Conservation (phyloP, 148 eudicot genomes). For the Vaccinium corymbosum region DNA sequence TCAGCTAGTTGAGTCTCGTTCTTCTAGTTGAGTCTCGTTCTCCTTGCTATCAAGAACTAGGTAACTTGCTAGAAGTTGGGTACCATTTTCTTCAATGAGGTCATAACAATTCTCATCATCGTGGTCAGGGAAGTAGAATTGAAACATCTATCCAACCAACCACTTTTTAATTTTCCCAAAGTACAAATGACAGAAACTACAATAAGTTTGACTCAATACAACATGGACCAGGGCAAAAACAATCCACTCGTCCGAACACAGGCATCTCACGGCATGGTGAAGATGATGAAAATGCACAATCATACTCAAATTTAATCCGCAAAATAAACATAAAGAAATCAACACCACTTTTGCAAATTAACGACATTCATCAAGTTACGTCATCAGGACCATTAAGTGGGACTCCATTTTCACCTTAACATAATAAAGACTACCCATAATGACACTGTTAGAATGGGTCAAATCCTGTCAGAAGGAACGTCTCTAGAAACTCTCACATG, state of each 20-base stretch:
- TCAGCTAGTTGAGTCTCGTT: not conserved
- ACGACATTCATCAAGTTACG: not conserved
- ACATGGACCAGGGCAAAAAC: not conserved
- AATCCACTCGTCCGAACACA: not conserved
- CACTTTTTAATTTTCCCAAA: not conserved
- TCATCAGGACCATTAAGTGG: not conserved
- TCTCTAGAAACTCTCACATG: not conserved
- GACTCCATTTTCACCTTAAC: not conserved
- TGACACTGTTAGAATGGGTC: slow-evolving; percentile 5
- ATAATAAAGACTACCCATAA: not conserved
- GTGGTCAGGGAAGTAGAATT: not conserved
- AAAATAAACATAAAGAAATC: not conserved
- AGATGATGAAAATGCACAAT: not conserved
- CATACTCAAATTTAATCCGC: not conserved
- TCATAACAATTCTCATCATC: not conserved
- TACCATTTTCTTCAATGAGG: not conserved
- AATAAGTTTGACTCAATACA: not conserved
- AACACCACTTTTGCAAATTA: not conserved
- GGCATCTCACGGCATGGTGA: not conserved
- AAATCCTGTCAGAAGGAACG: slow-evolving; percentile 1
- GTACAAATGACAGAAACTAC: not conserved
- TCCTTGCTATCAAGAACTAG: not conserved
- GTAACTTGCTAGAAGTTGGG: not conserved
- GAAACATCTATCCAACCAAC: slow-evolving; percentile 3
- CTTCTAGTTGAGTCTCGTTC: not conserved